Base-by-base conservation (phyloP, 108 stramenopile species). In the Schizochytrium sp. region DNA sequence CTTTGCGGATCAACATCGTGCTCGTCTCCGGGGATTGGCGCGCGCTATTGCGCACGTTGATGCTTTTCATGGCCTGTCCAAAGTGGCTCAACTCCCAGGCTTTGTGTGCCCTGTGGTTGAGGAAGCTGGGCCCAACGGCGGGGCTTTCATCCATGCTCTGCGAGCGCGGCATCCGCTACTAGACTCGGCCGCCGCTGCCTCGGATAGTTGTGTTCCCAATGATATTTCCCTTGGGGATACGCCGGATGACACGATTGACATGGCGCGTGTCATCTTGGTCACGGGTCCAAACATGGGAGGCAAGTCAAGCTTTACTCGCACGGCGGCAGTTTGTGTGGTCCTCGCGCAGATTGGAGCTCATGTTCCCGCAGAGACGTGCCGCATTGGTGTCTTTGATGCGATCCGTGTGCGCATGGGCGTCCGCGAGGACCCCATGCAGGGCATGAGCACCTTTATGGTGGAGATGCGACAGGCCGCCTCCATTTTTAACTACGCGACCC, bases 281-380 rank as follows among this genome's bases (percentile, higher is more conserved):
- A 87, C 83, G 5, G 90, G 90, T 5, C 90, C 90, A 10, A 90
- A 90, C 72, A 90, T 90, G 90, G 88, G 88, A 44, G 90, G 90
- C 48, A 90, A 90, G 45, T 69, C 60, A n/a, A 90, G 53, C 58
- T 87, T n/a, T 44, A 29, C 63, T 25, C 83, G 87, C 28, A 88
- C 72, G 4, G 58, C 60, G 12, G 98, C 95, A 21, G 95, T 96
- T 63, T 95, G 95, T 88, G 95, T 94, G 25, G 92, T 97, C 18
- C 94, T 98, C 21, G 96, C 97, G 10, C 98, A 98, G 76, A 96
- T 96, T 87, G 98, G 98, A 59, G 94, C 95, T 90, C 96, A 95
- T 87, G 96, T 97, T 18, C 98, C 98, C 8, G 96, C 96, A 10
- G 96, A 97, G 88, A 90, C 95, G 71, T 97, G 96, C 25, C 83